Evolutionary conservation across 441 rosid species (phyloP), one percentile per base, ranked within the genome.

Genomic region (Pelargonium cotyledonis): DNA sequence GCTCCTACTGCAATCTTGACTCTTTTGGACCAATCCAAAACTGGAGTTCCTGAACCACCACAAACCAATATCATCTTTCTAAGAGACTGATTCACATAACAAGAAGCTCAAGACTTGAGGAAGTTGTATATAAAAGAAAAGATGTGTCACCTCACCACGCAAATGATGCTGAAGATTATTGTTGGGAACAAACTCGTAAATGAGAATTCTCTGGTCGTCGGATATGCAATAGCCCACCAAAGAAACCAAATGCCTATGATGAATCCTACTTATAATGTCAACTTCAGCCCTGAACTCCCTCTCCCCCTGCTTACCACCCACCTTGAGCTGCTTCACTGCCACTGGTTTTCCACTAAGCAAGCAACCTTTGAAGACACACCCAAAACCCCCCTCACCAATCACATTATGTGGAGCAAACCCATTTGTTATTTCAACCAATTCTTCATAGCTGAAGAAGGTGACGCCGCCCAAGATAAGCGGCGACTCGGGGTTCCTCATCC

Each of bases 371-470:
- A 87, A 89, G 8, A 95, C 97, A 69, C 78, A 74, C 76, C 99
- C 97, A 83, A 89, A 90, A 57, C 97, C 94, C 58, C 99, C 96
- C 85, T 89, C 89, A 43, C 99, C 99, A 79, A 91, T 73, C 66
- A 91, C 73, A 79, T 88, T 90, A 43, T 84, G 83, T 41, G 81
- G 72, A 10, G 96, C 80, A 85, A 95, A 95, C 44, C 85, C 91
- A 69, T 87, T 70, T 9, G 96, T 95, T 8, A 92, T 96, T 71
- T 72, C 72, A 71, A 38, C 77, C 60, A 95, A 84, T 70, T 95
- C 99, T 70, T 88, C 96, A 73, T 81, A 89, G 62, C 62, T 0
- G 91, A 75, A 78, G 84, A 88, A 69, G 78, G 76, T 73, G 89
- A 73, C 81, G 82, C 89, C 92, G 4, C 92, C 86, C 0, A 86